Conservation (phyloP, 2,329 filamentous ascomycete species). For the Sphaerulina vaccinii region DNA sequence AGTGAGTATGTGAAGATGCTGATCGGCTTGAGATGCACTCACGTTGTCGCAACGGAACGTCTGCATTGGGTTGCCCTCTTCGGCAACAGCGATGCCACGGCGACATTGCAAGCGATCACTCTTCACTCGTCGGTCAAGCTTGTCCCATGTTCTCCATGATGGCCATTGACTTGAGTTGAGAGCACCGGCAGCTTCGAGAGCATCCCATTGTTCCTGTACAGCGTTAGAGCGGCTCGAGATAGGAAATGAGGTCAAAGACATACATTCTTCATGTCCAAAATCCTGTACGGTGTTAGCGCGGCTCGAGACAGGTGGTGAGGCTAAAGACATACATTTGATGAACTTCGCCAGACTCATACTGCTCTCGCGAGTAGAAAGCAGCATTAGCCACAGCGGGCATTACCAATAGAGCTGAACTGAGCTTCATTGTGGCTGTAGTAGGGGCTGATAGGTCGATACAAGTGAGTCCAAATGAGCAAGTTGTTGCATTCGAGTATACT, state of each 20-base stretch:
- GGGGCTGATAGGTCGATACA: neutral
- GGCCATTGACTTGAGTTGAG: conserved; percentile 22
- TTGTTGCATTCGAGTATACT: neutral
- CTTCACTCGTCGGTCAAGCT: conserved; percentile 31
- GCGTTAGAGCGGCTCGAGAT: too few species aligned
- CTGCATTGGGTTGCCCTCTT: conserved; percentile 37
- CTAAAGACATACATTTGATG: too few species aligned
- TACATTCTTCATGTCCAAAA: conserved; percentile 38
- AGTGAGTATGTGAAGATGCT: neutral
- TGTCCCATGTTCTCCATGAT: conserved; percentile 40
- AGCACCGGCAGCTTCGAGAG: conserved; percentile 24
- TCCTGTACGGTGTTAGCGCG: too few species aligned
- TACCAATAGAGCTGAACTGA: conserved; percentile 16
- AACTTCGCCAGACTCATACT: conserved; percentile 43
- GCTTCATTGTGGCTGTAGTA: conserved; percentile 21
- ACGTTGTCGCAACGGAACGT: conserved; percentile 43
- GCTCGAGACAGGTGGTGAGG: too few species aligned
- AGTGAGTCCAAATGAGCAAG: conserved; percentile 9
- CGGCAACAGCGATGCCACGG: conserved; percentile 41
- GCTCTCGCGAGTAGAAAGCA: conserved; percentile 29
- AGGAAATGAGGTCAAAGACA: too few species aligned
- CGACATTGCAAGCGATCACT: conserved; percentile 35
- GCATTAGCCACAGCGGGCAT: conserved; percentile 16
- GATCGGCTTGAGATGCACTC: conserved; percentile 6
- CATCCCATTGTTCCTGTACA: conserved; percentile 27